Conservation (phyloP, 768 basidiomycete genomes). For the Tephrocybe sp. region DNA sequence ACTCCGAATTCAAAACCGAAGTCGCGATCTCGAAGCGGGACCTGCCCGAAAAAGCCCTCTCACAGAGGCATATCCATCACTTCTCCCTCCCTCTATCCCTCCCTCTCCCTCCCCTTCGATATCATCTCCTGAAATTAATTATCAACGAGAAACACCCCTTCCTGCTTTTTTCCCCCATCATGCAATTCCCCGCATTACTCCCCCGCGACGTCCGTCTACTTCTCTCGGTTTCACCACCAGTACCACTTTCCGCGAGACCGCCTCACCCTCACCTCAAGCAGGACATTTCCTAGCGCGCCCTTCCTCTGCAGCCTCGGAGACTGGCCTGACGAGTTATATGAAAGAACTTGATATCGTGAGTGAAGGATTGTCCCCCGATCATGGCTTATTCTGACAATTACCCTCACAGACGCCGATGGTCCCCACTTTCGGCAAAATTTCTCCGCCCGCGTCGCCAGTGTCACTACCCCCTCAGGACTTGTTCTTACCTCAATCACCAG, state of each 20-base stretch:
- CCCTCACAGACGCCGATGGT: conserved; percentile 25
- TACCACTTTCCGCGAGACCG: conserved; percentile 4
- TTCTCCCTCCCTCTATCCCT: conserved; percentile 13
- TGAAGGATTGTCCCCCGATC: neutral
- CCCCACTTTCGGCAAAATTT: conserved; percentile 18
- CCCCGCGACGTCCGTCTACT: conserved; percentile 33
- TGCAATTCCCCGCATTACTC: conserved; percentile 20
- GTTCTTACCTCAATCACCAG: neutral
- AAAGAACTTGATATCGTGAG: conserved; percentile 30
- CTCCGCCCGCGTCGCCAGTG: neutral
- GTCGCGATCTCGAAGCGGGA: conserved; percentile 14
- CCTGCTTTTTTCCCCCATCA: conserved; percentile 24
- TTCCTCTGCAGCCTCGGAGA: conserved; percentile 22
- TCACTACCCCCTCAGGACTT: neutral
- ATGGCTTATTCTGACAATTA: neutral
- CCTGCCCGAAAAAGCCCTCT: conserved; percentile 4
- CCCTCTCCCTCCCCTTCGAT: conserved; percentile 15
- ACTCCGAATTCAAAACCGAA: conserved; percentile 23
- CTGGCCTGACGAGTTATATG: conserved; percentile 19
- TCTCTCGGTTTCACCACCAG: conserved; percentile 26
- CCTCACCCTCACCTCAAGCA: conserved; percentile 9
- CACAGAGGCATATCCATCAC: conserved; percentile 2
- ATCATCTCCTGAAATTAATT: conserved; percentile 16
- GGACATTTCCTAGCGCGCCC: conserved; percentile 19
- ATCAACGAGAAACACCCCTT: conserved; percentile 10